Conservation (phyloP, 768 basidiomycete species). For the Rhodotorula graminis region DNA sequence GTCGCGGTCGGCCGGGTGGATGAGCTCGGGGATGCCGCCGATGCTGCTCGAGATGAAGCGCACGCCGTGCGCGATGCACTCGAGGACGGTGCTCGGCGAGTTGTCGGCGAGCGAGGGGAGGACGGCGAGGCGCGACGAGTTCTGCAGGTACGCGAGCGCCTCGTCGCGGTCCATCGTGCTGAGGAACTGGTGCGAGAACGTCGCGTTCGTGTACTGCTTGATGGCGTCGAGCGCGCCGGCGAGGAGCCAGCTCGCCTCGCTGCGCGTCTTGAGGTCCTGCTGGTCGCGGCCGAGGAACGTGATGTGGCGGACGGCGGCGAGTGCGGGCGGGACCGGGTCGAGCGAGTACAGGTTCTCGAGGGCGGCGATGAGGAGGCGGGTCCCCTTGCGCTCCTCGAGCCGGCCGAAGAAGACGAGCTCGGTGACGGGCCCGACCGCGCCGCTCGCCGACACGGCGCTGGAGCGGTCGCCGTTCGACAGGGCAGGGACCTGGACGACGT, state of each 20-base stretch:
- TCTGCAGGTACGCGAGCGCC: constrained; percentile 28
- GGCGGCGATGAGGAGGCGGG: constrained; percentile 18
- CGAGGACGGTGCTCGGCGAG: constrained; percentile 38
- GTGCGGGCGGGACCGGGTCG: neutral
- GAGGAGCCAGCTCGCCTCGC: constrained; percentile 19
- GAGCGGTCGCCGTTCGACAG: neutral
- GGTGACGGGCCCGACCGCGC: constrained; percentile 3
- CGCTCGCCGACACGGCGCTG: too few species aligned
- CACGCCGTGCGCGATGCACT: constrained; percentile 30
- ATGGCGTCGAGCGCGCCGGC: constrained; percentile 24
- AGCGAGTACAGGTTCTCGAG: constrained; percentile 21
- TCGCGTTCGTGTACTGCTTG: constrained; percentile 24
- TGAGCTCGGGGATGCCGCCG: constrained; percentile 35
- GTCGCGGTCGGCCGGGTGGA: constrained; percentile 23
- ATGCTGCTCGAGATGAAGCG: constrained; percentile 32
- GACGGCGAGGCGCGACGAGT: constrained; percentile 32
- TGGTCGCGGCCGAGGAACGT: constrained; percentile 37
- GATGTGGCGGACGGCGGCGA: constrained; percentile 3
- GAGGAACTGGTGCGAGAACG: constrained; percentile 24
- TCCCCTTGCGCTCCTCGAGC: constrained; percentile 39
- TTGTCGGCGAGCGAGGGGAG: constrained; percentile 39
- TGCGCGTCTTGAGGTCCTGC: constrained; percentile 25
- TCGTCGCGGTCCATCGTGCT: constrained; percentile 22
- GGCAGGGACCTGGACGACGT: constrained; percentile 13
- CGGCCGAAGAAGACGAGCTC: constrained; percentile 40